phyloP scores from a whole-genome alignment of 495 filamentous ascomycete genomes.

The Neurospora tetrasperma region DNA sequence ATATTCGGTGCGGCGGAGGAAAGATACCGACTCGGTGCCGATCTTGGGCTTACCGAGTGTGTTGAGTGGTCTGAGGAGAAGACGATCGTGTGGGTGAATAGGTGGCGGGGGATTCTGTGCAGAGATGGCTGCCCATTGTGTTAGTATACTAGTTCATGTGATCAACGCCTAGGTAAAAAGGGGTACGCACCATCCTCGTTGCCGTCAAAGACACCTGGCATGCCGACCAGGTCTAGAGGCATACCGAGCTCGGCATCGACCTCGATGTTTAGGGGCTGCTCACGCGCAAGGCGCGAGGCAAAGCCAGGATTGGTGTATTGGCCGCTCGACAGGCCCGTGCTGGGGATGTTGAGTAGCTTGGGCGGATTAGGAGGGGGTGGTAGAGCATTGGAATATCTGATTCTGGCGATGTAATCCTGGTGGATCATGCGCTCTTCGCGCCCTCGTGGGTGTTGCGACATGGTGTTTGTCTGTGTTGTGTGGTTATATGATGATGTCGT shows the following conservation, averaged over 20 bases:
- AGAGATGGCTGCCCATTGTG: slow-evolving; percentile 56
- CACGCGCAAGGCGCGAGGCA: slow-evolving; percentile 74
- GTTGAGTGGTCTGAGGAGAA: slow-evolving; percentile 67
- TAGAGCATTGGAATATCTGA: slow-evolving; percentile 88
- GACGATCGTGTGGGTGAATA: slow-evolving; percentile 70
- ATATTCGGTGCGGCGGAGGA: slow-evolving; percentile 93
- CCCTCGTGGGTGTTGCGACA: not conserved
- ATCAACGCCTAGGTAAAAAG: slow-evolving; percentile 2
- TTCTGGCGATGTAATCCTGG: slow-evolving; percentile 92
- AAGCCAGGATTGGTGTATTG: slow-evolving; percentile 83
- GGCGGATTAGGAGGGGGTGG: slow-evolving; percentile 88
- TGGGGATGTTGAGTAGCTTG: slow-evolving; percentile 93
- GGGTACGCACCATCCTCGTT: slow-evolving; percentile 78
- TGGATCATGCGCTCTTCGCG: slow-evolving; percentile 56
- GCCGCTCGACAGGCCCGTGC: slow-evolving; percentile 67
- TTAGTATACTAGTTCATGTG: slow-evolving; percentile 14
- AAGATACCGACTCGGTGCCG: slow-evolving; percentile 64
- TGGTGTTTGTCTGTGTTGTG: not conserved
- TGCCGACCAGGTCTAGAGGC: slow-evolving; percentile 88
- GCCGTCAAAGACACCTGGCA: slow-evolving; percentile 88
- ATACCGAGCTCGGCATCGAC: slow-evolving; percentile 96
- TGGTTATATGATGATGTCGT: slow-evolving; percentile 29
- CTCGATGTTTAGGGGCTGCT: slow-evolving; percentile 92
- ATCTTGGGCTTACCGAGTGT: slow-evolving; percentile 67
- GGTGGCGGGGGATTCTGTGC: slow-evolving; percentile 56